Evolutionary conservation across 306 rosid genomes (phyloP), one percentile per base, ranked within the genome.

Genomic region (Benincasa hispida): DNA sequence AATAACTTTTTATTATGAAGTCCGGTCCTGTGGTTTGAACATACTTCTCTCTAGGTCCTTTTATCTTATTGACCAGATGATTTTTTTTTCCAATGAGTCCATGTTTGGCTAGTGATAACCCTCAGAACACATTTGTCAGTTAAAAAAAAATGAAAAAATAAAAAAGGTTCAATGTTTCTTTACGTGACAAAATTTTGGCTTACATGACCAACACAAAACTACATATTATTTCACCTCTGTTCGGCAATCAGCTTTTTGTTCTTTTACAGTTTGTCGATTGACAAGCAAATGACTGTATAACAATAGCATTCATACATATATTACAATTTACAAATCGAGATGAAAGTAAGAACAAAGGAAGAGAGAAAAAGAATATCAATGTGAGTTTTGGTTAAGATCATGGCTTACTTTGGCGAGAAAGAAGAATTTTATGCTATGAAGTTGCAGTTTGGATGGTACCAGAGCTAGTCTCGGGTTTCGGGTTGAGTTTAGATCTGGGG

Each of bases 401-500:
- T 39, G 47, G 51, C 30, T 62, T 35, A 65, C 27, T 51, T n/a
- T 37, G 9, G 21, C 8, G 27, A 41, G 34, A 27, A 12, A 41
- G 34, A 22, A 67, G 54, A 67, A 39, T 18, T 65, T 80, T 62
- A 72, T 4, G 25, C 82, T 83, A 89, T 82, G 79, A 72, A 74
- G 82, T 82, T 9, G 88, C 79, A 6, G 89, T 77, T 50, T 79
- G 87, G 75, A 81, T 56, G 22, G 50, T 32, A 62, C 57, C 77
- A 25, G 85, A 12, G 74, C 82, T 77, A 56, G 86, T 45, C 80
- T 75, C 3, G 2, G 73, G 76, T 8, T 66, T 18, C 5, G 76
- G 81, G 25, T 81, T 70, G 50, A 53, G 57, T 22, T 87, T 85
- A 51, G 90, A 86, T 82, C 85, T 89, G 78, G 83, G 73, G 45